A percentile compares a stretch with the other conserved stretches of the same genome.
phyloP scores from a whole-genome alignment of 1,284 basidiomycete genomes.

The Neolentinus lepideus region DNA sequence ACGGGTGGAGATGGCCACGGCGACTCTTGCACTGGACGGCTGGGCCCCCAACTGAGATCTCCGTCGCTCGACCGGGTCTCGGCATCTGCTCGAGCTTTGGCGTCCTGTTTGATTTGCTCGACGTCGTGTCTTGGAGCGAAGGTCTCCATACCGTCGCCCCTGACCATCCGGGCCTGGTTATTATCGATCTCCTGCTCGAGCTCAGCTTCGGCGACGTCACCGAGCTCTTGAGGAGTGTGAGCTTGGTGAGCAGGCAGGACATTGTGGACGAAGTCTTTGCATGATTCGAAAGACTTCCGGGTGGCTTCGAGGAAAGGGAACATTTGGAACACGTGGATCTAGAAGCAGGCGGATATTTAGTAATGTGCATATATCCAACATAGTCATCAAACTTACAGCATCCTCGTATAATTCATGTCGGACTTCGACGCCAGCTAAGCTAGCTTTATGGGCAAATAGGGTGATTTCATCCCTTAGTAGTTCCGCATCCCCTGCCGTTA shows the following conservation, averaged over 20 bases:
- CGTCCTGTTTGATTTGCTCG: slow-evolving; percentile 19
- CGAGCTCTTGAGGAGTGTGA: slow-evolving; percentile 41
- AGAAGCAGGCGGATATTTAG: too few relatives aligned
- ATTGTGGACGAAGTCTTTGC: slow-evolving; percentile 67
- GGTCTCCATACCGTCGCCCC: slow-evolving; percentile 56
- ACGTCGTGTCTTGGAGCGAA: slow-evolving; percentile 29
- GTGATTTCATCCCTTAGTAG: slow-evolving; percentile 91
- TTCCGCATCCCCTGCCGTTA: slow-evolving; percentile 93
- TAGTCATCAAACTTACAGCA: slow-evolving; percentile 51
- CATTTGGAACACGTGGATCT: slow-evolving; percentile 90
- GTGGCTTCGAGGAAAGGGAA: slow-evolving; percentile 79
- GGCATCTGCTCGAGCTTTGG: slow-evolving; percentile 10
- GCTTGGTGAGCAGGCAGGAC: slow-evolving; percentile 45
- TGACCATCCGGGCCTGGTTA: slow-evolving; percentile 52
- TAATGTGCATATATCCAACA: slow-evolving; percentile 4
- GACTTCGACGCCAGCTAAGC: slow-evolving; percentile 81
- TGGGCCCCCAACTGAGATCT: slow-evolving; percentile 43
- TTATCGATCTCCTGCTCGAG: slow-evolving; percentile 62
- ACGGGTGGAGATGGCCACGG: slow-evolving; percentile 22
- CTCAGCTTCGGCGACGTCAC: slow-evolving; percentile 40
- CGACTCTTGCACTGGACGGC: slow-evolving; percentile 2
- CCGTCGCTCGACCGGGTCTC: slow-evolving; percentile 23
- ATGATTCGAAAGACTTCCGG: slow-evolving; percentile 68
- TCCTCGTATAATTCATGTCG: slow-evolving; percentile 93
- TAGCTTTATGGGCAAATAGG: slow-evolving; percentile 92